phyloP scores from a whole-genome alignment of 441 rosid species.

The Croton setiger region DNA sequence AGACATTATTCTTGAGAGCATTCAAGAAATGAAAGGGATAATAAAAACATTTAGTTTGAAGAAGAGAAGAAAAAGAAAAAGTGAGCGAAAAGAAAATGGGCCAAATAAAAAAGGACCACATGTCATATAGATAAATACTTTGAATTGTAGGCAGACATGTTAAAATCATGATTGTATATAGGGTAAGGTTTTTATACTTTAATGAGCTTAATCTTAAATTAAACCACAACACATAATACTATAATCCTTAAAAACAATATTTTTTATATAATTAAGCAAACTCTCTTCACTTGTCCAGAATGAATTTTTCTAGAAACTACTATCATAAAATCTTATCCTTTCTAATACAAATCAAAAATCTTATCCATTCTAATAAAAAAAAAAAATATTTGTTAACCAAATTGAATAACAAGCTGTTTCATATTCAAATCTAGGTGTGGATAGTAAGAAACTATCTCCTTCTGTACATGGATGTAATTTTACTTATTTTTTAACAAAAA shows the following conservation, averaged over 20 bases:
- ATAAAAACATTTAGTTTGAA: background rate
- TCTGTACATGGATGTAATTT: too few species aligned
- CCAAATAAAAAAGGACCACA: constrained; percentile 15
- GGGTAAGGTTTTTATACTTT: background rate
- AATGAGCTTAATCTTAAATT: background rate
- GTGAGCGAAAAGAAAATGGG: background rate
- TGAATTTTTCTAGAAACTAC: background rate
- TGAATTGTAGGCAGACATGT: constrained; percentile 20
- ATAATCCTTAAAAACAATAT: constrained; percentile 3
- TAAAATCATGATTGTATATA: constrained; percentile 20
- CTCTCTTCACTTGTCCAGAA: background rate
- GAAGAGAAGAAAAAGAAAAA: too few species aligned
- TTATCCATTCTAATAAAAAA: too few species aligned
- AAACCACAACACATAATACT: background rate
- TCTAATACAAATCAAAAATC: too few species aligned
- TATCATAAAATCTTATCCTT: background rate
- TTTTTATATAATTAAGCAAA: background rate
- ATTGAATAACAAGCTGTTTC: too few species aligned
- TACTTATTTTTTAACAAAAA: too few species aligned
- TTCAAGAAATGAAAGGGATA: background rate
- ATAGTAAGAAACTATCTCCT: too few species aligned
- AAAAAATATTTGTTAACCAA: too few species aligned
- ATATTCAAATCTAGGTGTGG: too few species aligned
- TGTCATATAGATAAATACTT: constrained; percentile 19
- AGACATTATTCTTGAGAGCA: constrained; percentile 9